Conservation (phyloP, 2,329 filamentous ascomycete species). For the Podosphaera leucotricha region DNA sequence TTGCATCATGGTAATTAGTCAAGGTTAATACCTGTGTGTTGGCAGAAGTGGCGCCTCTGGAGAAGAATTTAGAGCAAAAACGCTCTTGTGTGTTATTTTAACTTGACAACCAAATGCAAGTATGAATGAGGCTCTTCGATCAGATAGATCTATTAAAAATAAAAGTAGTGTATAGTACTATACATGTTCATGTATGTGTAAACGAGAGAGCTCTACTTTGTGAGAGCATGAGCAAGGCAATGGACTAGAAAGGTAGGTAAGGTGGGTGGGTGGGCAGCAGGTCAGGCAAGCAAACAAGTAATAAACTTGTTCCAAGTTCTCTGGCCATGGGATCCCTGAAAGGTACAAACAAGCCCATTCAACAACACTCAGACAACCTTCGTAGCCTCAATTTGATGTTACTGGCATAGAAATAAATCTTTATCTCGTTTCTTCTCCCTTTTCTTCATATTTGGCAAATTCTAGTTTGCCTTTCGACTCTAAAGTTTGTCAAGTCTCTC, state of each 20-base stretch:
- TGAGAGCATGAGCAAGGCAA: not conserved
- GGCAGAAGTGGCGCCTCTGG: too few species aligned
- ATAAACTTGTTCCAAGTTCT: not conserved
- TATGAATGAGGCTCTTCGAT: too few species aligned
- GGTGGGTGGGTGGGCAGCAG: too few species aligned
- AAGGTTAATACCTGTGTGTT: too few species aligned
- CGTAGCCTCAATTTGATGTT: not conserved
- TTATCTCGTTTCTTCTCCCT: not conserved
- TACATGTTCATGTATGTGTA: not conserved
- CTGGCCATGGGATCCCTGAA: not conserved
- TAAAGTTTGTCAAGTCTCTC: not conserved
- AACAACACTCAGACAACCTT: not conserved
- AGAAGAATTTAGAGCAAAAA: too few species aligned
- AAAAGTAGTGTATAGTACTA: not conserved
- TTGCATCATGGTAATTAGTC: too few species aligned
- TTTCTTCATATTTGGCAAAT: not conserved
- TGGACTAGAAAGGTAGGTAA: not conserved
- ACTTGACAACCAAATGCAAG: too few species aligned
- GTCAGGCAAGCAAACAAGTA: too few species aligned
- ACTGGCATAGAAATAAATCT: not conserved
- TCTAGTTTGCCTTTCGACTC: not conserved
- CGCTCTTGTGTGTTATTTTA: too few species aligned
- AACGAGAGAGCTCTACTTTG: not conserved
- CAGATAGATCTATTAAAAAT: too few species aligned
- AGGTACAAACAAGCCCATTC: not conserved